Evolutionary conservation across 305 asterid species (phyloP).

Genomic region (Ilex paraguariensis): DNA sequence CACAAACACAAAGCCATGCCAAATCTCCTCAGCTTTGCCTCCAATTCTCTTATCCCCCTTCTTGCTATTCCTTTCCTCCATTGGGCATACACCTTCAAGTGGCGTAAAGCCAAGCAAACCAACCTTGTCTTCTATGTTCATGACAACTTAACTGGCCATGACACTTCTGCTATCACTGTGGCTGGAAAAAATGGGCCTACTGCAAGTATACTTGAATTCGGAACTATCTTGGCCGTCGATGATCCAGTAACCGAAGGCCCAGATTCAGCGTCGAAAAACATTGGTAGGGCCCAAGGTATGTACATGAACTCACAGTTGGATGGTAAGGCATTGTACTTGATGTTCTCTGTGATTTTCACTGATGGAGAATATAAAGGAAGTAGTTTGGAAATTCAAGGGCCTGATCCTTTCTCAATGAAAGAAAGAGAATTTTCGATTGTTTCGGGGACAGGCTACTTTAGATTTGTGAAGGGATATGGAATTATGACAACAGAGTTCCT

Average conservation of each 20-base stretch:
- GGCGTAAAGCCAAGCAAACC: conserved; percentile 22
- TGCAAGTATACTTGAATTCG: conserved; percentile 31
- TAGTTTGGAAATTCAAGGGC: conserved; percentile 44
- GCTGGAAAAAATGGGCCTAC: conserved; percentile 34
- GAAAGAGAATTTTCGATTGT: conserved; percentile 45
- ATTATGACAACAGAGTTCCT: conserved; percentile 38
- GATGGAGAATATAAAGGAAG: conserved; percentile 42
- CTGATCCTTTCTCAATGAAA: conserved; percentile 27
- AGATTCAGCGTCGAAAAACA: conserved; percentile 27
- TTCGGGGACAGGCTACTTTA: conserved; percentile 39
- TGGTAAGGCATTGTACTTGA: conserved; percentile 35
- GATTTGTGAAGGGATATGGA: conserved; percentile 47
- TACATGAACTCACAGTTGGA: conserved; percentile 48
- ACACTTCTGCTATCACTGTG: conserved; percentile 35
- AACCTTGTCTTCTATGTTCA: conserved; percentile 39
- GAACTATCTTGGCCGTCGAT: conserved; percentile 38
- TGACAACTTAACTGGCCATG: conserved; percentile 33
- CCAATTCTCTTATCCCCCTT: conserved; percentile 18
- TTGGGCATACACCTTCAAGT: conserved; percentile 19
- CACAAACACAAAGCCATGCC: conserved; percentile 12
- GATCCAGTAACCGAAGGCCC: conserved; percentile 42
- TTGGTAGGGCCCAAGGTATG: conserved; percentile 52
- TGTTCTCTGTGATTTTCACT: conserved; percentile 41
- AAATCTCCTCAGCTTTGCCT: conserved; percentile 18
- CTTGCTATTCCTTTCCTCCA: conserved; percentile 25